phyloP scores from a whole-genome alignment of 192 early-diverging fungal genomes.

The Mortierella hygrophila region DNA sequence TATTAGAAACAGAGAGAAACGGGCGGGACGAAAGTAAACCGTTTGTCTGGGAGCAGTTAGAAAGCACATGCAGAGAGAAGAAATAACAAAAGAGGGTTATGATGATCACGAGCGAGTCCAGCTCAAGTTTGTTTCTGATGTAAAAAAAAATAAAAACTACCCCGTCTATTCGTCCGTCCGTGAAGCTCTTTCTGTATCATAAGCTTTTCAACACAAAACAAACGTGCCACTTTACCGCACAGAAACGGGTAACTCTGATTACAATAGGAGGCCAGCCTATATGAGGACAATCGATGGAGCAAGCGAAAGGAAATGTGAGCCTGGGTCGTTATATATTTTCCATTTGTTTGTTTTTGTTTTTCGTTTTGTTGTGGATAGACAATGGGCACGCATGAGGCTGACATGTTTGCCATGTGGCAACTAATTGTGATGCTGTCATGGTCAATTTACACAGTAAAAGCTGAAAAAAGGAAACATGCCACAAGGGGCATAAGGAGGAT shows the following conservation, averaged over 20 bases:
- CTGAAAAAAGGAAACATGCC: neutral
- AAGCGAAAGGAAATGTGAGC: too few relatives aligned
- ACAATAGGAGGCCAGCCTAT: too few relatives aligned
- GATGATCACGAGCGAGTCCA: neutral
- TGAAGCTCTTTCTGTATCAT: neutral
- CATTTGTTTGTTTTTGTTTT: too few relatives aligned
- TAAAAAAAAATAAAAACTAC: neutral
- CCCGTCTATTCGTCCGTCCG: neutral
- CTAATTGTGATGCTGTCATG: neutral
- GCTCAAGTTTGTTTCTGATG: neutral
- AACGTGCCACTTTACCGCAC: neutral
- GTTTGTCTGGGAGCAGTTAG: too few relatives aligned
- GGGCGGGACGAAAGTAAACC: too few relatives aligned
- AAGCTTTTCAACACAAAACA: neutral
- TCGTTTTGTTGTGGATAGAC: neutral
- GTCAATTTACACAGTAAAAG: neutral
- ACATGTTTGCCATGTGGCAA: constrained; percentile 3
- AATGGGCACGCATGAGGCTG: too few relatives aligned
- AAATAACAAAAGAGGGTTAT: too few relatives aligned
- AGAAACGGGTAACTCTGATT: neutral
- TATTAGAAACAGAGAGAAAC: too few relatives aligned
- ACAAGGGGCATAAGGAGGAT: neutral
- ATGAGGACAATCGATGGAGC: too few relatives aligned
- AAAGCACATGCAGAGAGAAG: too few relatives aligned
- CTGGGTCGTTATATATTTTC: too few relatives aligned